These are phyloP conservation scores for Pleodorina starrii DNA, from an alignment of 139 green algal genomes.

Conservation along the genomic window DNA sequence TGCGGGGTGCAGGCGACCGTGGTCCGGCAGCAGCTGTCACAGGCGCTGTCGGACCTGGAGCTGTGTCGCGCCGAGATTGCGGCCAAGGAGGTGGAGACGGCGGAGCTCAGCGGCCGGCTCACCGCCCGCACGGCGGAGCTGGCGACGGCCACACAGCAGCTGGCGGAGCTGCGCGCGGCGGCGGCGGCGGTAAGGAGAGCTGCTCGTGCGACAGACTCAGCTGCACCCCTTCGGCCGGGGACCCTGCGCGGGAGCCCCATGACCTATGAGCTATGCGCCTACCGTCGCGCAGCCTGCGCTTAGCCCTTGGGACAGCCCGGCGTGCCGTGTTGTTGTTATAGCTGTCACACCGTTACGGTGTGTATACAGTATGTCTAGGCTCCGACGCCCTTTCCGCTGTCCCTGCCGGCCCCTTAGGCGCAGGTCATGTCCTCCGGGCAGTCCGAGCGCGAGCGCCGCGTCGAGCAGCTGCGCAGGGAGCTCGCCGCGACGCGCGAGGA, in stretches of 20 bases:
- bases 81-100: constrained; percentile 13
- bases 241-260: too few species aligned
- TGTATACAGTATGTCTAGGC: too few species aligned
- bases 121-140: not conserved
- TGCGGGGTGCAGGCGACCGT: not conserved
- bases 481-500: not conserved
- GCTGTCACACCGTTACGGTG: too few species aligned
- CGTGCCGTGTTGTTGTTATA: too few species aligned
- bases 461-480: not conserved
- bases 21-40: constrained; percentile 18
- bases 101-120: not conserved
- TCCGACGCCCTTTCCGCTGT: too few species aligned
- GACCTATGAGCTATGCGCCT: too few species aligned
- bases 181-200: not conserved
- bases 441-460: not conserved
- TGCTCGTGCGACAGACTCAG: too few species aligned
- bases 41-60: constrained; percentile 23
- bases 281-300: too few species aligned
- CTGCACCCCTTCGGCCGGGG: too few species aligned
- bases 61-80: constrained; percentile 18
- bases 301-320: too few species aligned
- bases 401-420: too few species aligned
- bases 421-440: too few species aligned
- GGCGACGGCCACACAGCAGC: not conserved
- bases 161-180: not conserved